phyloP scores from a whole-genome alignment of 371 early-diverging fungal genomes.

The Mortierella sp. region DNA sequence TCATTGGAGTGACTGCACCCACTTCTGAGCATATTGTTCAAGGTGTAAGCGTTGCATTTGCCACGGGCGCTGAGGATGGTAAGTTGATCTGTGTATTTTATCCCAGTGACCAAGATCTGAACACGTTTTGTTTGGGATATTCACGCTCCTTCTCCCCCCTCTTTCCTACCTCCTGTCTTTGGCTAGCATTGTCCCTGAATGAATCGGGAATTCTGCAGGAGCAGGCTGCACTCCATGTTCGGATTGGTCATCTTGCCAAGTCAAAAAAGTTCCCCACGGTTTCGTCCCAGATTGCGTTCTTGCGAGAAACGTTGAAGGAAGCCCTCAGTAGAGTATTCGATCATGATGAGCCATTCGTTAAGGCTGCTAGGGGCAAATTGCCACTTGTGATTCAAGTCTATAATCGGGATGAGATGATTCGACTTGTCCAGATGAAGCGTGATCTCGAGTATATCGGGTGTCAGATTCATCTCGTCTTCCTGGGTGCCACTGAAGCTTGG shows the following conservation, averaged over 20 bases:
- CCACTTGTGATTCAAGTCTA: conserved; percentile 68
- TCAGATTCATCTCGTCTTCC: conserved; percentile 45
- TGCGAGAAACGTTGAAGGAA: conserved; percentile 53
- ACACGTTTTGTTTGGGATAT: background rate
- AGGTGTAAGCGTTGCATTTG: conserved; percentile 66
- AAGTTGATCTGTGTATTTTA: background rate
- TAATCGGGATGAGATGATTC: conserved; percentile 76
- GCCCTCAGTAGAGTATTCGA: conserved; percentile 25
- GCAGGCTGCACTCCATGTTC: conserved; percentile 68
- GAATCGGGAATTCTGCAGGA: conserved; percentile 61
- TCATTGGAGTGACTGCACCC: conserved; percentile 62
- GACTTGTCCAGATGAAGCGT: conserved; percentile 65
- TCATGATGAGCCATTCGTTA: background rate
- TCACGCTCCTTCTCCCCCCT: background rate
- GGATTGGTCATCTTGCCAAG: conserved; percentile 61
- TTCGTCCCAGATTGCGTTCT: conserved; percentile 69
- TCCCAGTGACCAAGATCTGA: too few species aligned
- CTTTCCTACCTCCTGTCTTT: too few species aligned
- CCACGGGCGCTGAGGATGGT: conserved; percentile 57
- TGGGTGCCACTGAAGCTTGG: conserved; percentile 79
- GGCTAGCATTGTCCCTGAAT: conserved; percentile 21
- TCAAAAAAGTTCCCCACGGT: conserved; percentile 61
- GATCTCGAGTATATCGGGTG: conserved; percentile 54
- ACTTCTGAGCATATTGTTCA: conserved; percentile 47
- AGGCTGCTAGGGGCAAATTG: conserved; percentile 64